Conservation (phyloP, 176 grass and related monocot species). For the Chrysopogon serrulatus region DNA sequence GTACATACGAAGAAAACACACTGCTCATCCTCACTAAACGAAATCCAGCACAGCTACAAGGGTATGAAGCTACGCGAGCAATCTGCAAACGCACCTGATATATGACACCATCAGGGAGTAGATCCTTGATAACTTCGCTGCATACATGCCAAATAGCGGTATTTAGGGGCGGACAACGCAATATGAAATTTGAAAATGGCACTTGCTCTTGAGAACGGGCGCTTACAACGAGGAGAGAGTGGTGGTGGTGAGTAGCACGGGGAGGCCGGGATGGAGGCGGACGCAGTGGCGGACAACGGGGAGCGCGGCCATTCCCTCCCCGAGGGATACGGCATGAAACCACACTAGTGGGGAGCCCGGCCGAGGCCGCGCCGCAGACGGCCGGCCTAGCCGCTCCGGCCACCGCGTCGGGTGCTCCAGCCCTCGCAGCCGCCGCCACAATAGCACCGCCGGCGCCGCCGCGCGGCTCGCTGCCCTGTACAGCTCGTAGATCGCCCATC, state of each 20-base stretch:
- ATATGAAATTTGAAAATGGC: neutral
- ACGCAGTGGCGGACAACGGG: conserved; percentile 68
- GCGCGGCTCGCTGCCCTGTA: conserved; percentile 52
- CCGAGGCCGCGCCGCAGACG: conserved; percentile 47
- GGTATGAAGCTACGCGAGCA: neutral
- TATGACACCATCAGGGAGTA: conserved; percentile 70
- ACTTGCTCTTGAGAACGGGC: neutral
- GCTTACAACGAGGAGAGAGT: conserved; percentile 79
- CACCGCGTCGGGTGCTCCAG: conserved; percentile 65
- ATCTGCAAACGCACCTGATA: conserved; percentile 52
- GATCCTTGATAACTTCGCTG: conserved; percentile 80
- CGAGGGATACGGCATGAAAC: conserved; percentile 89
- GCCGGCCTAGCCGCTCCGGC: conserved; percentile 55
- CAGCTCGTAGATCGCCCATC: conserved; percentile 42
- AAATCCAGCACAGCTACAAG: neutral
- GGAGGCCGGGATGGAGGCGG: conserved; percentile 32
- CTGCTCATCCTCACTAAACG: neutral
- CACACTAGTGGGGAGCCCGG: conserved; percentile 55
- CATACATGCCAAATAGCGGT: conserved; percentile 8
- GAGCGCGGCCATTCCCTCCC: conserved; percentile 76
- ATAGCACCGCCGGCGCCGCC: conserved; percentile 43
- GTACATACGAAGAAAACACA: neutral
- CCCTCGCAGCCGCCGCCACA: conserved; percentile 49
- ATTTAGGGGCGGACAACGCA: neutral
- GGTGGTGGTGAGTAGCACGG: conserved; percentile 82